Evolutionary conservation across 768 basidiomycete species (phyloP).

Genomic region (Boletus rubroflammeus): DNA sequence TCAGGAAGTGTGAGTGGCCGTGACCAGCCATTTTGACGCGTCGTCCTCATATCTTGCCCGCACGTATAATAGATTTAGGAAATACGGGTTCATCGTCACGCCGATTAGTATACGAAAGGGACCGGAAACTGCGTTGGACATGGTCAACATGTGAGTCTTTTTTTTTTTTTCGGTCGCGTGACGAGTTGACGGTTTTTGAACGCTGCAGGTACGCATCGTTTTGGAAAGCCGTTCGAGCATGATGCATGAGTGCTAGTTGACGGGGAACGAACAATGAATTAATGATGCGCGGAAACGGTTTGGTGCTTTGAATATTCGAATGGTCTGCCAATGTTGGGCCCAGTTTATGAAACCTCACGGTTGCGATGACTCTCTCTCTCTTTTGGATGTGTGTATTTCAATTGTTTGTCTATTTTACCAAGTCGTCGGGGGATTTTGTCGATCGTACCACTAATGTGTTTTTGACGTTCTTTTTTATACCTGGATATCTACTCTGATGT

Average conservation of each 20-base stretch:
- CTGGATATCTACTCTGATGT: not conserved
- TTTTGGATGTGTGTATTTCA: too few relatives aligned
- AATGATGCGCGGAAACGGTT: not conserved
- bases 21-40: not conserved
- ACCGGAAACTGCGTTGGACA: conserved; percentile 48
- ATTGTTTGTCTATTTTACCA: not conserved
- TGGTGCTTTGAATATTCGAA: not conserved
- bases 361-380: not conserved
- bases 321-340: not conserved
- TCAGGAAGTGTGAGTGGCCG: conserved; percentile 39
- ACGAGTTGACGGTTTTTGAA: not conserved
- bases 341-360: not conserved
- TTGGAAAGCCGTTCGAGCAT: conserved; percentile 27
- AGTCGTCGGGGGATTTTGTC: too few relatives aligned
- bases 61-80: conserved; percentile 44
- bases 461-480: not conserved
- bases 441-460: not conserved
- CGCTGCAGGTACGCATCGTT: conserved; percentile 31
- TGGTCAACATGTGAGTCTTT: conserved; percentile 63
- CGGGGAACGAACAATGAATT: not conserved
- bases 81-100: conserved; percentile 50
- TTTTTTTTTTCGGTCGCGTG: not conserved
- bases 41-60: not conserved
- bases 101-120: conserved; percentile 53
- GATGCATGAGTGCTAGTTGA: not conserved